Evolutionary conservation across 768 basidiomycete genomes (phyloP).

Genomic region (Trametes coccinea): DNA sequence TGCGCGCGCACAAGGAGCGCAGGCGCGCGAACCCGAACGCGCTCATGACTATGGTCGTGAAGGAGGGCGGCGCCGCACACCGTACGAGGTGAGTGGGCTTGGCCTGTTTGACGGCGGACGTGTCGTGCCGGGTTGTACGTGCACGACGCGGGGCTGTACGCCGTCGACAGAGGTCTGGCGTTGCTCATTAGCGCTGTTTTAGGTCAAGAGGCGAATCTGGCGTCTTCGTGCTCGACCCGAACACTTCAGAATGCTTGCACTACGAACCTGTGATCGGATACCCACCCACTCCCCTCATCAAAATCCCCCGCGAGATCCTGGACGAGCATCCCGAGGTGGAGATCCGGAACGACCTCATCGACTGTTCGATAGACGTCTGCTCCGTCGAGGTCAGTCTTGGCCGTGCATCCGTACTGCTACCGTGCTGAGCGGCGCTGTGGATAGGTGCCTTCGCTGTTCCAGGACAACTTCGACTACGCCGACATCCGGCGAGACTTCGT

Average conservation of each 20-base stretch:
- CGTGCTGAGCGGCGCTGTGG: neutral
- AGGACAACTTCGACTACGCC: slow-evolving; percentile 97
- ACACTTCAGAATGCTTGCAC: slow-evolving; percentile 80
- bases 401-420: neutral
- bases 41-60: slow-evolving; percentile 95
- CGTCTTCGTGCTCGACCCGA: slow-evolving; percentile 74
- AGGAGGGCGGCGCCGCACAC: slow-evolving; percentile 71
- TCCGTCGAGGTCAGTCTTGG: slow-evolving; percentile 70
- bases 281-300: slow-evolving; percentile 59
- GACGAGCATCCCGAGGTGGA: slow-evolving; percentile 76
- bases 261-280: slow-evolving; percentile 77
- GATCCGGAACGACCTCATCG: slow-evolving; percentile 84
- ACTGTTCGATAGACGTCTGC: slow-evolving; percentile 91
- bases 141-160: too few species aligned
- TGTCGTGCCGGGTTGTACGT: too few species aligned
- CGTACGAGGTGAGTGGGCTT: slow-evolving; percentile 60
- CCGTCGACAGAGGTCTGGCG: too few species aligned
- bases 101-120: too few species aligned
- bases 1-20: slow-evolving; percentile 85
- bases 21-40: slow-evolving; percentile 87
- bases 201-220: slow-evolving; percentile 75
- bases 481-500: slow-evolving; percentile 93
- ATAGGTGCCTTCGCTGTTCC: slow-evolving; percentile 92
- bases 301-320: slow-evolving; percentile 79
- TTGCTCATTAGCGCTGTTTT: neutral